These are phyloP conservation scores for Helianthus annuus DNA, from an alignment of 129 eudicot genomes.

Conservation along the genomic window DNA sequence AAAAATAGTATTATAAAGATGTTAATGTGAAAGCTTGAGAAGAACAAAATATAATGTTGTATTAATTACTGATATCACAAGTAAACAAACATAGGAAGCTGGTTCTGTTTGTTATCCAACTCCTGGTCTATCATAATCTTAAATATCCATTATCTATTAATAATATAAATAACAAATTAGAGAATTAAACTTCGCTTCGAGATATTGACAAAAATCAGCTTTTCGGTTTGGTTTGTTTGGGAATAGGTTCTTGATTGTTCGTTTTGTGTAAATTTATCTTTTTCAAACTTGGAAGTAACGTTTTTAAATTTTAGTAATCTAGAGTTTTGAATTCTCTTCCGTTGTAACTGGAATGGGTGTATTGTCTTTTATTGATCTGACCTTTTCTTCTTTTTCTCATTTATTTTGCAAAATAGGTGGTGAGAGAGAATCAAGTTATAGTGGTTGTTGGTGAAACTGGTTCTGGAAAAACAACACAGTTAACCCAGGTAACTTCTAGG, in stretches of 20 bases:
- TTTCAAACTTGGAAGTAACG: not conserved
- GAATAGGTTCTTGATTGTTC: not conserved
- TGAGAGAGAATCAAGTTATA: constrained; percentile 77
- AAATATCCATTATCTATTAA: not conserved
- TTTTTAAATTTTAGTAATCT: not conserved
- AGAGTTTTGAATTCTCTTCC: not conserved
- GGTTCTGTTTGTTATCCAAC: not conserved
- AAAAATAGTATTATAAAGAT: not conserved
- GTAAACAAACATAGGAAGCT: not conserved
- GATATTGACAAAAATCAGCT: not conserved
- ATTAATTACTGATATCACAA: not conserved
- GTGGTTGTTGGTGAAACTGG: constrained; percentile 91
- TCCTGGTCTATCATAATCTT: not conserved
- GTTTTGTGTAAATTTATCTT: not conserved
- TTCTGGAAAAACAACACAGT: constrained; percentile 84
- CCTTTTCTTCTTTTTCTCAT: not conserved
- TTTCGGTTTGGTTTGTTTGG: not conserved
- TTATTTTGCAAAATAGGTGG: constrained; percentile 36
- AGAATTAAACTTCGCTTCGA: not conserved
- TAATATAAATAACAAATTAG: not conserved
- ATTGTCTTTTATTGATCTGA: not conserved
- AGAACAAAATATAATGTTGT: not conserved
- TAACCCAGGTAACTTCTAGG: constrained; percentile 57
- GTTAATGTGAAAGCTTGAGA: not conserved
- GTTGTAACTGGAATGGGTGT: not conserved